Evolutionary conservation across 2,329 filamentous ascomycete species (phyloP).

Genomic region (Dactylellina sp.): DNA sequence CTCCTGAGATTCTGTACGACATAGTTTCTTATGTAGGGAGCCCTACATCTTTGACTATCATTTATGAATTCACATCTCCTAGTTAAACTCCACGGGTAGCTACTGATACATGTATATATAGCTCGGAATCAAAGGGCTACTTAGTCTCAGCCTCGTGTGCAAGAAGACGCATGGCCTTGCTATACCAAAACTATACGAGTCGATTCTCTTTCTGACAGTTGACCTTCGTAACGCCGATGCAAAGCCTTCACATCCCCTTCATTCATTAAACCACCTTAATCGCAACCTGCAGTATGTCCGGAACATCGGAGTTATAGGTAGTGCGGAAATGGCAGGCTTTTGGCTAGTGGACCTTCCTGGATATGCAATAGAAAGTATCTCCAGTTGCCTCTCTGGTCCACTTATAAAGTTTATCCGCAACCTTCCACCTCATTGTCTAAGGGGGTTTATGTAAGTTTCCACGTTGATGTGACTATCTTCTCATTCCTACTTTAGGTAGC

Average conservation of each 20-base stretch:
- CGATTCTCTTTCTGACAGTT: not conserved
- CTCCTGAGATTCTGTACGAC: conserved; percentile 20
- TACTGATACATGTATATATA: not conserved
- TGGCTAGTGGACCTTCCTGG: not conserved
- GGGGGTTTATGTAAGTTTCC: conserved; percentile 19
- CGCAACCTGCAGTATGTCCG: conserved; percentile 16
- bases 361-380: conserved; percentile 7
- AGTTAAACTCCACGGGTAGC: too few species aligned
- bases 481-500: too few species aligned
- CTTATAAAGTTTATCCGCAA: conserved; percentile 10
- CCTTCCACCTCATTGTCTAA: conserved; percentile 8
- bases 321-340: conserved; percentile 1
- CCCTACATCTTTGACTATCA: too few species aligned
- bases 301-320: conserved; percentile 3
- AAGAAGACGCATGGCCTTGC: conserved; percentile 5
- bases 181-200: conserved; percentile 13
- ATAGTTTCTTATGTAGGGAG: conserved; percentile 22
- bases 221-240: conserved; percentile 1
- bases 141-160: not conserved
- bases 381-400: not conserved
- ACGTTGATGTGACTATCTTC: too few species aligned
- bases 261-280: not conserved
- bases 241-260: not conserved
- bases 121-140: conserved; percentile 2
- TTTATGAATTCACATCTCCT: too few species aligned